Conservation (phyloP, 192 early-diverging fungal genomes). For the Paraglomus brasilianum region DNA sequence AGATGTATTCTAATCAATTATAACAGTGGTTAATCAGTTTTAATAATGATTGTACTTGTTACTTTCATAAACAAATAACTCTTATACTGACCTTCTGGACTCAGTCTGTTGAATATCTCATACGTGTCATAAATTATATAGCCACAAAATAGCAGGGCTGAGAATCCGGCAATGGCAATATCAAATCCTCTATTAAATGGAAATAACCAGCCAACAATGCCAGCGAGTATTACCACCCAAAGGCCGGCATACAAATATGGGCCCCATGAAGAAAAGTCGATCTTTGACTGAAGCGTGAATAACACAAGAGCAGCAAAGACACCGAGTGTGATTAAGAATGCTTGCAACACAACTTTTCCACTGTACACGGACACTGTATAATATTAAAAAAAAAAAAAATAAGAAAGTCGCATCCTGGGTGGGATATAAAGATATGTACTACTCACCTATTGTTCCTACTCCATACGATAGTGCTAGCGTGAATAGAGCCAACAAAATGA, state of each 20-base stretch:
- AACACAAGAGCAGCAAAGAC: slow-evolving; percentile 7
- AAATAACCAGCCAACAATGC: slow-evolving; percentile 22
- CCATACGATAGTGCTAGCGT: slow-evolving; percentile 20
- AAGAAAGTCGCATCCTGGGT: too few relatives aligned
- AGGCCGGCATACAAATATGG: slow-evolving; percentile 22
- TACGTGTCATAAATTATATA: slow-evolving; percentile 29
- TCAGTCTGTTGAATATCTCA: slow-evolving; percentile 21
- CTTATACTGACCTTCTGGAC: slow-evolving; percentile 26
- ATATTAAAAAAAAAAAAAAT: too few relatives aligned
- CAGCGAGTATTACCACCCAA: slow-evolving; percentile 26
- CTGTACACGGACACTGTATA: slow-evolving; percentile 19
- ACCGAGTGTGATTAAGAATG: slow-evolving; percentile 29
- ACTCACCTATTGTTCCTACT: slow-evolving; percentile 19
- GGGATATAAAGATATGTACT: too few relatives aligned
- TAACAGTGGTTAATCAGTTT: background rate
- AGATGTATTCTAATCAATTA: slow-evolving; percentile 18
- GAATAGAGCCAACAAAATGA: slow-evolving; percentile 14
- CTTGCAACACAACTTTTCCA: slow-evolving; percentile 14
- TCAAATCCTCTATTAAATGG: slow-evolving; percentile 15
- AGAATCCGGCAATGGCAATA: background rate
- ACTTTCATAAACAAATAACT: background rate
- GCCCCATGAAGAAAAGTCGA: slow-evolving; percentile 24
- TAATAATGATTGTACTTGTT: background rate
- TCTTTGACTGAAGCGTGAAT: slow-evolving; percentile 27
- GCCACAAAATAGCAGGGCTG: slow-evolving; percentile 16